Evolutionary conservation across 805 yeast species (phyloP).

Genomic region (Pichia rugopelliculosa): DNA sequence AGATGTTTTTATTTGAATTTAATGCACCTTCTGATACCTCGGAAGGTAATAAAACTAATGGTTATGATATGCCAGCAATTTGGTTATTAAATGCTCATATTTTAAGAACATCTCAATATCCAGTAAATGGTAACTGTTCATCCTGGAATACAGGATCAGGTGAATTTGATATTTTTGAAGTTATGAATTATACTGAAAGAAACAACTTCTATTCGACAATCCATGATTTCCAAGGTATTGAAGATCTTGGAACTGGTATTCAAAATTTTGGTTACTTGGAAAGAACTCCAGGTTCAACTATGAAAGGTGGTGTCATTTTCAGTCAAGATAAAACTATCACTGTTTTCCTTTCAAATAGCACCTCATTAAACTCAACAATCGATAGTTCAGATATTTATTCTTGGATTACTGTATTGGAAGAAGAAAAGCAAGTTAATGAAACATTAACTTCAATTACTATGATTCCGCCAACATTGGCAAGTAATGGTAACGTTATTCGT

Average conservation of each 20-base stretch:
- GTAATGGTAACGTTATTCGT: background rate
- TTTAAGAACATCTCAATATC: conserved; percentile 69
- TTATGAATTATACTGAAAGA: conserved; percentile 54
- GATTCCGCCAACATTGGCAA: conserved; percentile 4
- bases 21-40: conserved; percentile 43
- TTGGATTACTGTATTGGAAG: conserved; percentile 35
- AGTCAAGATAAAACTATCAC: conserved; percentile 52
- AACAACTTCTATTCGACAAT: conserved; percentile 55
- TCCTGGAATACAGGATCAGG: conserved; percentile 78
- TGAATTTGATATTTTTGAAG: conserved; percentile 71
- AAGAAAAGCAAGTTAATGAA: conserved; percentile 12
- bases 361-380: conserved; percentile 42
- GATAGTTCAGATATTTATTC: conserved; percentile 34
- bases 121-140: conserved; percentile 53
- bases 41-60: conserved; percentile 36
- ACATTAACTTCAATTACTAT: conserved; percentile 18
- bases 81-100: conserved; percentile 65
- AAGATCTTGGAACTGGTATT: conserved; percentile 52
- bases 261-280: conserved; percentile 47
- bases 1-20: conserved; percentile 69
- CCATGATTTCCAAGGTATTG: conserved; percentile 73
- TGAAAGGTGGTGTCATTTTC: conserved; percentile 69
- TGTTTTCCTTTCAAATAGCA: conserved; percentile 51
- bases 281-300: conserved; percentile 43
- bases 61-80: conserved; percentile 65